Percentiles rank a stretch among this genome's conserved stretches.
Evolutionary conservation across 2,329 filamentous ascomycete species (phyloP).

Genomic region (Xylariaceae sp.): DNA sequence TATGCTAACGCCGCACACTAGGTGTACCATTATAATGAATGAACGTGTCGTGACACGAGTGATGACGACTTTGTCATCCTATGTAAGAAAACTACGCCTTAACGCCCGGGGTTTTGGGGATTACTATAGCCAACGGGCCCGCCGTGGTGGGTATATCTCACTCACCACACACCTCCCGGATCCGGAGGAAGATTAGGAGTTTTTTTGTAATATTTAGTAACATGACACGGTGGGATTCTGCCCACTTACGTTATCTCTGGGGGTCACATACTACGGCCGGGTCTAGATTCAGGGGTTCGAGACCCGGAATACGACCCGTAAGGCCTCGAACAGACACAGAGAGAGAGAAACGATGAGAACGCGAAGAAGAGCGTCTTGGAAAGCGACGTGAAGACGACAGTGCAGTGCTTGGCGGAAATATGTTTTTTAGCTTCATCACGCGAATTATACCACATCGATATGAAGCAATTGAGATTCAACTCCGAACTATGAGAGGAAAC

Average conservation of each 20-base stretch:
- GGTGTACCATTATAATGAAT: slow-evolving; percentile 91
- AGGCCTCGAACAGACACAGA: background rate
- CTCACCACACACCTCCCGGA: background rate
- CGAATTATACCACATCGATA: background rate
- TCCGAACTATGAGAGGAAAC: too few relatives aligned
- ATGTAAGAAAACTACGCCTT: slow-evolving; percentile 15
- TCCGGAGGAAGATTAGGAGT: background rate
- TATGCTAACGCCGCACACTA: slow-evolving; percentile 32
- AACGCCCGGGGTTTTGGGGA: background rate
- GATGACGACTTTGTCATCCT: slow-evolving; percentile 16
- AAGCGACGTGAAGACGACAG: slow-evolving; percentile 2
- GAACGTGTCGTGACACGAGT: slow-evolving; percentile 30
- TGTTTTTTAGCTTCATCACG: too few relatives aligned
- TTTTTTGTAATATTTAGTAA: slow-evolving; percentile 19
- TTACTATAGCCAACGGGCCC: too few relatives aligned
- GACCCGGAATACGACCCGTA: background rate
- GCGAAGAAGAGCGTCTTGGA: slow-evolving; percentile 13
- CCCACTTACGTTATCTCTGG: background rate
- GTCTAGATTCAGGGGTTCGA: background rate
- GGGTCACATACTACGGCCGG: background rate
- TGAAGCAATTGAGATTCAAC: too few relatives aligned
- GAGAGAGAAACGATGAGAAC: background rate
- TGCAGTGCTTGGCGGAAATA: background rate
- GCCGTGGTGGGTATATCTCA: too few relatives aligned
- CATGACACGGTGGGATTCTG: slow-evolving; percentile 9